Evolutionary conservation across 169 alveolate genomes (phyloP).

Genomic region (Eimeria acervulina): DNA sequence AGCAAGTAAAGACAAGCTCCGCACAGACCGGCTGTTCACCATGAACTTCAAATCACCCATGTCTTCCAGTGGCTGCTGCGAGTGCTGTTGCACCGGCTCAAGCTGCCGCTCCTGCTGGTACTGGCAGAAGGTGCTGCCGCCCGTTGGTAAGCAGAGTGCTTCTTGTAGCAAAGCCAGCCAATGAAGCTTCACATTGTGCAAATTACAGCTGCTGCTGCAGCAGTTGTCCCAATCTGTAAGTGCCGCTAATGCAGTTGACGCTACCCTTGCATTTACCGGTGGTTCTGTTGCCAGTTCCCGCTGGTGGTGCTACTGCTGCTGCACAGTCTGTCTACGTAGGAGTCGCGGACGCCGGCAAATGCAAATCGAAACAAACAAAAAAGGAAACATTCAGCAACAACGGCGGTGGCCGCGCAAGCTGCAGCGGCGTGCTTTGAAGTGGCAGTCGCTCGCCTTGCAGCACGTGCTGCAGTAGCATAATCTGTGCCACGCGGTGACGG

Average conservation of each 20-base stretch:
- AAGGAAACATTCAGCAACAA: constrained; percentile 17
- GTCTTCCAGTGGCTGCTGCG: constrained; percentile 1
- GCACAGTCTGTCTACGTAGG: neutral
- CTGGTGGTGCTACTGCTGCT: constrained; percentile 13
- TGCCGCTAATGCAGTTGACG: neutral
- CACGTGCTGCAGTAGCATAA: constrained; percentile 2
- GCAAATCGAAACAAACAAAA: neutral
- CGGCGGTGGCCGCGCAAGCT: neutral
- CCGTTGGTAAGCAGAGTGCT: neutral
- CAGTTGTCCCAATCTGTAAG: neutral
- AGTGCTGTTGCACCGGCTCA: neutral
- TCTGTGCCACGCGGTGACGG: neutral
- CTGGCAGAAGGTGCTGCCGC: neutral
- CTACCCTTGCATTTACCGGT: constrained; percentile 34
- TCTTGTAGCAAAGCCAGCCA: neutral
- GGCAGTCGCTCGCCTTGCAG: constrained; percentile 32
- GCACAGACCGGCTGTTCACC: neutral
- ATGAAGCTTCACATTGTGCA: neutral
- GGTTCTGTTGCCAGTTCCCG: constrained; percentile 13
- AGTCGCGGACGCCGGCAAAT: neutral
- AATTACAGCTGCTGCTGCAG: neutral
- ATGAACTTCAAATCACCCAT: constrained; percentile 8
- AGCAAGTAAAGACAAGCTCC: neutral
- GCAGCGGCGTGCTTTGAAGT: constrained; percentile 40
- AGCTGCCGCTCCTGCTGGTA: neutral